Percentiles rank a stretch among this genome's conserved stretches.
phyloP scores from a whole-genome alignment of 2,329 filamentous ascomycete genomes.

The Lecanicillium sp. region DNA sequence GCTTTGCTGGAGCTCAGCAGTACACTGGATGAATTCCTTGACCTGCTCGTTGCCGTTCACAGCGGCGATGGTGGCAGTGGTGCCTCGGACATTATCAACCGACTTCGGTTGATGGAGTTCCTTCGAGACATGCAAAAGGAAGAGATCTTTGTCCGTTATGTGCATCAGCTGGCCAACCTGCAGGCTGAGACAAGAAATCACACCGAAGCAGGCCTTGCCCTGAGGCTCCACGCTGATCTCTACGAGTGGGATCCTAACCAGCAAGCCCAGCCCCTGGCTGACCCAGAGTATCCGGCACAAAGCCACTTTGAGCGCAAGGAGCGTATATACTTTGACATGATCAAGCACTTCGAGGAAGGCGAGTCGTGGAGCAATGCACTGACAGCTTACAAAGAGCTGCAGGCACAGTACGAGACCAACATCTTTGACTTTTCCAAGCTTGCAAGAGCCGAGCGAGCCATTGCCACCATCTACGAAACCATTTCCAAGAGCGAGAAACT shows the following conservation, averaged over 20 bases:
- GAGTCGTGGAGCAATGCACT: constrained; percentile 87
- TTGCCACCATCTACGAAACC: constrained; percentile 84
- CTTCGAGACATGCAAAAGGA: constrained; percentile 94
- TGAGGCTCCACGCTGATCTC: constrained; percentile 84
- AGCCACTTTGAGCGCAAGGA: constrained; percentile 90
- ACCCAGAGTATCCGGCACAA: constrained; percentile 74
- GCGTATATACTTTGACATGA: constrained; percentile 85
- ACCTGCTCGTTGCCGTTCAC: constrained; percentile 84
- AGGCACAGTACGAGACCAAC: constrained; percentile 82
- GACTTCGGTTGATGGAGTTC: constrained; percentile 88
- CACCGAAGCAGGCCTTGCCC: constrained; percentile 79
- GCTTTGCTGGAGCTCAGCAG: constrained; percentile 72
- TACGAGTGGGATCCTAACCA: constrained; percentile 81
- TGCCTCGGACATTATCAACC: constrained; percentile 77
- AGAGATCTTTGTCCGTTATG: constrained; percentile 92
- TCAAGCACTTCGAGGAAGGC: constrained; percentile 90
- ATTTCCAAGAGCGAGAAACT: constrained; percentile 74
- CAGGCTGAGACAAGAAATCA: constrained; percentile 70
- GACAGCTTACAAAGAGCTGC: constrained; percentile 81
- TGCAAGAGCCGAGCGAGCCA: constrained; percentile 79
- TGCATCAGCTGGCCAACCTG: constrained; percentile 77
- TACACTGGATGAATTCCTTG: constrained; percentile 83
- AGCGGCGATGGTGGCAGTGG: constrained; percentile 66
- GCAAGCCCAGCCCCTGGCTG: constrained; percentile 55
- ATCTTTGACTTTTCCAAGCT: constrained; percentile 88